A percentile compares a stretch with the other conserved stretches of the same genome.
Conservation (phyloP, 2,329 filamentous ascomycete species). For the Nakataea oryzae region DNA sequence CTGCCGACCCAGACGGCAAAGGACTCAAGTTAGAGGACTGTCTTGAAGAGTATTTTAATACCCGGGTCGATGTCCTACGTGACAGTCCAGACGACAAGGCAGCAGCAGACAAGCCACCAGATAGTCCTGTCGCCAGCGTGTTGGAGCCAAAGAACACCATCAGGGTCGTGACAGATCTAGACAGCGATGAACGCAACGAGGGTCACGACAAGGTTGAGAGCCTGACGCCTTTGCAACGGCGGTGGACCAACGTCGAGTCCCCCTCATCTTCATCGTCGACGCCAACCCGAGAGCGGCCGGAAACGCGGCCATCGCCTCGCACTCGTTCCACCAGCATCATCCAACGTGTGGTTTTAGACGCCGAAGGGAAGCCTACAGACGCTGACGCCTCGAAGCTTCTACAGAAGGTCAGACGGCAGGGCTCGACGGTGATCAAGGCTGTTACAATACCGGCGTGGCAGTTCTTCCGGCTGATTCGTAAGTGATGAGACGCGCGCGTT, state of each 20-base stretch:
- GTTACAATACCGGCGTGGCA: conserved; percentile 96
- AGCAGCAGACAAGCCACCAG: conserved; percentile 16
- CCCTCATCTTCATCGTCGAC: conserved; percentile 10
- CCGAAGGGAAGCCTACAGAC: conserved; percentile 32
- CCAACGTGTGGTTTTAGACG: conserved; percentile 45
- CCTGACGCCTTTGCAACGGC: conserved; percentile 19
- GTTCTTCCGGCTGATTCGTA: conserved; percentile 87
- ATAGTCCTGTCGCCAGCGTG: conserved; percentile 9
- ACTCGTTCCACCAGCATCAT: conserved; percentile 50
- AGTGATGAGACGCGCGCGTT: conserved; percentile 25
- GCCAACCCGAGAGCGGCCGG: conserved; percentile 6
- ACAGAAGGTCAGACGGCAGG: conserved; percentile 31
- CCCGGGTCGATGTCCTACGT: conserved; percentile 77
- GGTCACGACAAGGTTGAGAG: conserved; percentile 6
- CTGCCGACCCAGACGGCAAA: conserved; percentile 58
- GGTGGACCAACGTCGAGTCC: conserved; percentile 20
- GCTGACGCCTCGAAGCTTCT: conserved; percentile 29
- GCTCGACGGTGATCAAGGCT: conserved; percentile 56
- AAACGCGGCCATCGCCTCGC: conserved; percentile 25
- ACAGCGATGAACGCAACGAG: conserved; percentile 7
- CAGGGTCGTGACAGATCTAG: conserved; percentile 18
- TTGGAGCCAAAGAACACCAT: conserved; percentile 19
- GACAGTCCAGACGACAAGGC: conserved; percentile 50
- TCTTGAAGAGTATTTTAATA: conserved; percentile 91
- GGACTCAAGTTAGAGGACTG: conserved; percentile 80